Evolutionary conservation across 345 rosid species (phyloP), one percentile per base, ranked within the genome.

Genomic region (Bruguiera gymnorhiza): DNA sequence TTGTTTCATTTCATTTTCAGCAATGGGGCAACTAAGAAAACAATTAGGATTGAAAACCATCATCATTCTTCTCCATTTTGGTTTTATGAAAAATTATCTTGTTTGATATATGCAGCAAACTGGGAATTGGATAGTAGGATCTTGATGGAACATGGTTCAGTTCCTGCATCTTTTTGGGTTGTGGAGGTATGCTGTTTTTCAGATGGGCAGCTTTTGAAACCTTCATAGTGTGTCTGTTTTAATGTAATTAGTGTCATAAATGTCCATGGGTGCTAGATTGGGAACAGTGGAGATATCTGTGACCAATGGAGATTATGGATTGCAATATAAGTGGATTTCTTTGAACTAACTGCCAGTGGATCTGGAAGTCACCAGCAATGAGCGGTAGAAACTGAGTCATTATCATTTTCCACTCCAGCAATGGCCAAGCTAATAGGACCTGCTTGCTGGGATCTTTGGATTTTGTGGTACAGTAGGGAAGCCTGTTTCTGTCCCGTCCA

Each of bases 141-240:
- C 96, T 83, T 86, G 88, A 83, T 83, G 89, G 89, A 81, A 83
- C 82, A 83, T 88, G 89, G 83, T 87, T 80, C 88, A 80, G 76
- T 90, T 87, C 89, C 79, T 83, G 84, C 89, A 88, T 86, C 80
- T 86, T 76, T 81, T 84, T 84, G 82, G 85, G 87, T 84, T 88
- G 80, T 85, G 76, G 97, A 96, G 97, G 98, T 89, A 92, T 90
- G 94, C 86, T 83, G 82, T 83, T 86, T 82, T 87, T 79, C 80
- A 84, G 88, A 86, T 79, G 89, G 90, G 89, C 81, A 86, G 80
- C 81, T 90, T 85, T 85, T 78, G 85, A 87, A 79, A 78, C 84
- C 76, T 82, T 84, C 74, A 67, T 70, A 71, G 79, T 76, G 79
- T 81, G 78, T 79, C 73, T 78, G 76, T 76, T 85, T 83, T 90